Conservation (phyloP, 2,329 filamentous ascomycete species). For the Fusarium goolgardi region DNA sequence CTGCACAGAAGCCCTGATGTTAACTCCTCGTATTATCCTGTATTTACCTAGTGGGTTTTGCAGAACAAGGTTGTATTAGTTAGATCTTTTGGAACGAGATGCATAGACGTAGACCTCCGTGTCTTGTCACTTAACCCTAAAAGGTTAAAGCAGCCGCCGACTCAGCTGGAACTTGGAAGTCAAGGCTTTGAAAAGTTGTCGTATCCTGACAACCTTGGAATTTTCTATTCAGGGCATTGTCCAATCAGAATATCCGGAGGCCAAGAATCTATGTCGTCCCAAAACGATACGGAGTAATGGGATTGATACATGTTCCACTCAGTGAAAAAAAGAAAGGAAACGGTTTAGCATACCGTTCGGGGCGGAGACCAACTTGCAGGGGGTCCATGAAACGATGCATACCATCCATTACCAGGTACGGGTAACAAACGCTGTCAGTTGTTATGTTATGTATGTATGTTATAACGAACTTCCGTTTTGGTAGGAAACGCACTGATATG, state of each 20-base stretch:
- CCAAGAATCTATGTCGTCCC: neutral
- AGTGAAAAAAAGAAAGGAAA: neutral
- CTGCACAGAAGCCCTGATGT: neutral
- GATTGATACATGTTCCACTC: neutral
- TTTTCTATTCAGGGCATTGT: neutral
- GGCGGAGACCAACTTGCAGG: slow-evolving; percentile 6
- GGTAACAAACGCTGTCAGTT: neutral
- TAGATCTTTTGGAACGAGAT: slow-evolving; percentile 14
- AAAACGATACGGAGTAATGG: slow-evolving; percentile 27
- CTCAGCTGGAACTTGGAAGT: neutral
- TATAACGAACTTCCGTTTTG: slow-evolving; percentile 1
- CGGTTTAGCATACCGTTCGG: slow-evolving; percentile 9
- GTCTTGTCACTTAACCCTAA: neutral
- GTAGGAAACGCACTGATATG: slow-evolving; percentile 5
- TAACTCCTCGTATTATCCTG: neutral
- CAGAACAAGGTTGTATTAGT: slow-evolving; percentile 28
- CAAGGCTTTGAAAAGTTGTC: neutral
- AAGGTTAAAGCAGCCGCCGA: slow-evolving; percentile 5
- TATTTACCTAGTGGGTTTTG: neutral
- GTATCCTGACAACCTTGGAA: neutral
- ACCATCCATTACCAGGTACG: neutral
- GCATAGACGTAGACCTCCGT: slow-evolving; percentile 10
- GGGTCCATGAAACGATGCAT: slow-evolving; percentile 13
- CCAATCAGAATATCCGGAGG: neutral
- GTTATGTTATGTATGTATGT: neutral